These are phyloP conservation scores for Mortierella sp. DNA, from an alignment of 371 early-diverging fungal species.

Conservation along the genomic window DNA sequence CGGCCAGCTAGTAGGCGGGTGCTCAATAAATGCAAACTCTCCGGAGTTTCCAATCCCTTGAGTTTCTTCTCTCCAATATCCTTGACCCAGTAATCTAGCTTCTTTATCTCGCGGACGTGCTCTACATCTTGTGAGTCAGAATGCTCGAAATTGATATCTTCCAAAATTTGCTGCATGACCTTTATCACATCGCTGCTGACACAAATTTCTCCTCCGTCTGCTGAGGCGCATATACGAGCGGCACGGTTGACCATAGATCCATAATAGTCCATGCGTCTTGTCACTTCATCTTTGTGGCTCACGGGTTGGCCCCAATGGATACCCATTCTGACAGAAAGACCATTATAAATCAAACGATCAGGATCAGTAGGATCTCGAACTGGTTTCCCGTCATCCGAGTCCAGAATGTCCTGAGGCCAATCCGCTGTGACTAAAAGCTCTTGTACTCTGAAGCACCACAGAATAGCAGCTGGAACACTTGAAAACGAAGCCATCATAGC, in stretches of 20 bases:
- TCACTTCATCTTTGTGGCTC: constrained; percentile 91
- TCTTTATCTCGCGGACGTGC: constrained; percentile 63
- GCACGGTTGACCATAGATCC: constrained; percentile 95
- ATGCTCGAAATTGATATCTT: constrained; percentile 39
- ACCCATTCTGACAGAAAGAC: constrained; percentile 95
- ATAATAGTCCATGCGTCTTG: constrained; percentile 96
- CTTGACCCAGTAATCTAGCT: constrained; percentile 77
- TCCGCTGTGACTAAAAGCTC: constrained; percentile 86
- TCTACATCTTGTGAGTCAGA: constrained; percentile 47
- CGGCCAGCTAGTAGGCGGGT: constrained; percentile 50
- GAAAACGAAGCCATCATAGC: constrained; percentile 97
- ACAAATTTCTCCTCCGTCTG: constrained; percentile 95
- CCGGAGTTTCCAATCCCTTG: constrained; percentile 93
- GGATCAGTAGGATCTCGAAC: constrained; percentile 67
- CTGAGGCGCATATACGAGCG: constrained; percentile 89
- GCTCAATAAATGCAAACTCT: constrained; percentile 82
- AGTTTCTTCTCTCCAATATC: constrained; percentile 86
- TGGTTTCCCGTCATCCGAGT: constrained; percentile 81
- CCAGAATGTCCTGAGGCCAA: constrained; percentile 94
- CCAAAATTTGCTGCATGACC: constrained; percentile 61
- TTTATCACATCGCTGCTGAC: constrained; percentile 74
- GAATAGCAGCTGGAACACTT: constrained; percentile 85
- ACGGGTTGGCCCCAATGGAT: constrained; percentile 94
- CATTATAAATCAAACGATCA: constrained; percentile 80
- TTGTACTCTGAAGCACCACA: constrained; percentile 94